Percentiles rank a stretch among this genome's conserved stretches.
These are phyloP conservation scores for Triadica sebifera DNA, from an alignment of 345 rosid genomes.

Conservation along the genomic window DNA sequence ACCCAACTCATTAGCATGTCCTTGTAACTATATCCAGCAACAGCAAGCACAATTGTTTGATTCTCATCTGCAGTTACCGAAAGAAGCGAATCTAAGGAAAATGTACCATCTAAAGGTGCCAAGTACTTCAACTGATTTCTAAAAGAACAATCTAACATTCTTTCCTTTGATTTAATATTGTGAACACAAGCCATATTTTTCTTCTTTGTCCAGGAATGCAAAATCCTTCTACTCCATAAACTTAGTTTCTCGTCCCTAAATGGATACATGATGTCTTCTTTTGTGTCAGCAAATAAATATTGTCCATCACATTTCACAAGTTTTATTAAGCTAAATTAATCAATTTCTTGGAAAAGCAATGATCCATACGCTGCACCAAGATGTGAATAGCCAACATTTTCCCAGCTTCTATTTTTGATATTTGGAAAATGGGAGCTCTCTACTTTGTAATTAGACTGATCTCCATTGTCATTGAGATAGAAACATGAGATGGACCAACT, in stretches of 20 bases:
- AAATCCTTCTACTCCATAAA: constrained; percentile 30
- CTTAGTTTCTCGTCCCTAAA: constrained; percentile 23
- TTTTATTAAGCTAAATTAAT: constrained; percentile 43
- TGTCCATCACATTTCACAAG: constrained; percentile 55
- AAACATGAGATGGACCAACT: constrained; percentile 60
- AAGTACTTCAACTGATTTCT: constrained; percentile 34
- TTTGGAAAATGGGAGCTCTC: constrained; percentile 21
- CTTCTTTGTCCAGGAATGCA: constrained; percentile 39
- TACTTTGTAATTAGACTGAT: constrained; percentile 20
- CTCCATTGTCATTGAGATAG: constrained; percentile 29
- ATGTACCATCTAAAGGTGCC: constrained; percentile 42
- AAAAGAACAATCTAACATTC: constrained; percentile 30
- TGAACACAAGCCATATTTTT: constrained; percentile 47
- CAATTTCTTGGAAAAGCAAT: constrained; percentile 42
- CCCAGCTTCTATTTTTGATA: constrained; percentile 59
- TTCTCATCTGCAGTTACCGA: constrained; percentile 59
- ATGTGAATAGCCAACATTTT: constrained; percentile 61
- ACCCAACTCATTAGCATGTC: constrained; percentile 98
- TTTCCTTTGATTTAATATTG: constrained; percentile 30
- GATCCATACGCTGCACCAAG: constrained; percentile 68
- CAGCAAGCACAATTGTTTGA: constrained; percentile 64
- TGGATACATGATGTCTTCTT: constrained; percentile 26
- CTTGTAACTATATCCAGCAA: constrained; percentile 89
- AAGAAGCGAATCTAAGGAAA: constrained; percentile 70
- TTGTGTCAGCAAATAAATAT: constrained; percentile 39